A percentile compares a stretch with the other conserved stretches of the same genome.
Evolutionary conservation across 2,329 filamentous ascomycete species (phyloP).

Genomic region (Fusarium circinatum): DNA sequence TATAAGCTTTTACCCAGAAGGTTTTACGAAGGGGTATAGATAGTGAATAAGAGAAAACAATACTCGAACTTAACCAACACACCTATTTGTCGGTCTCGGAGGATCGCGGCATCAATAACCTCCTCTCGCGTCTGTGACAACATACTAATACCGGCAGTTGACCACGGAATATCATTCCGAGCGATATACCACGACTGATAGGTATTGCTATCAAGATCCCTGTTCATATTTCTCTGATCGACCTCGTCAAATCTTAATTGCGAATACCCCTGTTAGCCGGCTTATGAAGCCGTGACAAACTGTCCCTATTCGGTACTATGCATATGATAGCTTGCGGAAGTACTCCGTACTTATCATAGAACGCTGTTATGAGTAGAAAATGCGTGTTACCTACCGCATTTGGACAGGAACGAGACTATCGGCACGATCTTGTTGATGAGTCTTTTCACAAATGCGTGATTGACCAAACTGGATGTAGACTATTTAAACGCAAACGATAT

Average conservation of each 20-base stretch:
- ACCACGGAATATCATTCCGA: neutral
- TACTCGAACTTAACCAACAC: neutral
- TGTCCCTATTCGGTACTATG: neutral
- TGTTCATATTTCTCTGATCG: neutral
- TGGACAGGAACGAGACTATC: neutral
- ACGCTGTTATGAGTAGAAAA: neutral
- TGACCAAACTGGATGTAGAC: neutral
- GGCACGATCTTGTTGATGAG: too few species aligned
- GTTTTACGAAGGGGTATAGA: too few species aligned
- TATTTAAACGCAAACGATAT: neutral
- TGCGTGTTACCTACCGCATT: neutral
- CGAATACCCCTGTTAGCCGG: neutral
- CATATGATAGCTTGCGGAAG: neutral
- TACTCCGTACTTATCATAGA: neutral
- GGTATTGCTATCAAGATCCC: neutral
- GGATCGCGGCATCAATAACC: rapidly evolving
- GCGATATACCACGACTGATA: neutral
- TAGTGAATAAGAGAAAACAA: neutral
- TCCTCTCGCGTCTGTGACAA: rapidly evolving
- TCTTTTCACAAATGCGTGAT: neutral
- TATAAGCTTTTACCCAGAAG: too few species aligned
- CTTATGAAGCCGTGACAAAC: neutral
- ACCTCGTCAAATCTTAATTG: neutral
- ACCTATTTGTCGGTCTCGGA: rapidly evolving
- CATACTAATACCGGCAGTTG: neutral